A percentile compares a stretch with the other conserved stretches of the same genome.
These are phyloP conservation scores for Aspergillus ellipticus DNA, from an alignment of 495 filamentous ascomycete genomes.

Conservation along the genomic window DNA sequence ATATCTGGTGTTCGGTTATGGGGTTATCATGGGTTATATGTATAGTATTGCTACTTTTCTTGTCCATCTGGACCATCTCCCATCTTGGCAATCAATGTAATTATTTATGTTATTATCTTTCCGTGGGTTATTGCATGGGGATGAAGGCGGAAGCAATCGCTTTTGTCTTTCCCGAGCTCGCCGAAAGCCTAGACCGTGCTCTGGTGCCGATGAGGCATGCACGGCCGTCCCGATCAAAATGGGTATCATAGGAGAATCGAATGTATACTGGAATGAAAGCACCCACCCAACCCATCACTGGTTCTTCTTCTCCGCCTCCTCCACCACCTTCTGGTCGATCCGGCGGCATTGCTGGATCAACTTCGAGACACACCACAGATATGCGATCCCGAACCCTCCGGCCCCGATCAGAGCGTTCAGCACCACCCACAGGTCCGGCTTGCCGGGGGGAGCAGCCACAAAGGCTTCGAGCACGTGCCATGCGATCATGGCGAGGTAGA, in stretches of 20 bases:
- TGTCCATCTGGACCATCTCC: slow-evolving; percentile 7
- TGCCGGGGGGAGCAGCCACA: slow-evolving; percentile 61
- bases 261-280: slow-evolving; percentile 6
- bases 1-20: slow-evolving; percentile 6
- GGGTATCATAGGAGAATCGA: slow-evolving; percentile 27
- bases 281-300: slow-evolving; percentile 22
- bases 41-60: slow-evolving; percentile 8
- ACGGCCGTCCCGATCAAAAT: slow-evolving; percentile 13
- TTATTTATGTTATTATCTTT: neutral
- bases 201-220: no score
- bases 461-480: slow-evolving; percentile 78
- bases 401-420: slow-evolving; percentile 81
- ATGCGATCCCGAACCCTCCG: slow-evolving; percentile 79
- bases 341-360: slow-evolving; percentile 57
- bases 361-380: slow-evolving; percentile 81
- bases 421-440: slow-evolving; percentile 93
- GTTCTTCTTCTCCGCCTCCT: slow-evolving; percentile 38
- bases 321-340: slow-evolving; percentile 25
- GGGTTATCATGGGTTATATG: slow-evolving; percentile 8
- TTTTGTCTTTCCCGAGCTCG: neutral
- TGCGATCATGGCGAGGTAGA: slow-evolving; percentile 69
- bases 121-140: neutral
- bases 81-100: neutral
- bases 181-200: neutral
- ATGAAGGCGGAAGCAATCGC: neutral